Evolutionary conservation across 306 rosid genomes (phyloP), one percentile per base, ranked within the genome.

Genomic region (Vigna hirtella): DNA sequence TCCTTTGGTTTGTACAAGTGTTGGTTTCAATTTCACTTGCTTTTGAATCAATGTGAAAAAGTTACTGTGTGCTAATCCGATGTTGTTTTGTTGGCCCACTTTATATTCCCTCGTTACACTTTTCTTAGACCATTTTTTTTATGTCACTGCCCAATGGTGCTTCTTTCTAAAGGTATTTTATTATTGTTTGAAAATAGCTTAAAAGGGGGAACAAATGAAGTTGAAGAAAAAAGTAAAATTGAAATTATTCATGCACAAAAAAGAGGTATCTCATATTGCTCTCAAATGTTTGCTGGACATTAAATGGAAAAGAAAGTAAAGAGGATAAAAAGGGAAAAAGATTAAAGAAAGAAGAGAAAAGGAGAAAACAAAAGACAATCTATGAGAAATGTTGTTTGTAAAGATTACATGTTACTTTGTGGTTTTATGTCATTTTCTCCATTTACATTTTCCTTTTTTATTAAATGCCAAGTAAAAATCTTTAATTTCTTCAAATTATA

Each of bases 41-140:
- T 62, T 79, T 40, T 80, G 45, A 65, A 73, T 24, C 56, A 7
- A n/a, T 13, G 59, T 38, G 58, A 68, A 43, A 57, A 58, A 57
- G 52, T 49, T 2, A n/a, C 30, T 42, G 15, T 59, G 68, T 58
- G 77, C 73, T 45, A 34, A 16, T 48, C 8, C 28, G 40, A 24
- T 42, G 13, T 42, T 42, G 13, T 42, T 9, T 32, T 15, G 22
- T 61, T 28, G 79, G 49, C 15, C 70, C 59, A 70, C 65, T 70
- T n/a, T 70, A 56, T 58, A 56, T 58, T 58, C 32, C 15, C 16
- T 36, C 22, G 0, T n/a, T 10, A 66, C n/a, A 56, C 20, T 47
- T 47, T 68, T 47, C 11, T 18, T 40, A 24, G 51, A 14, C 6
- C 14, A 1, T 1, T 68, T 36, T 36, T 47, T 68, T 34, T 3